Evolutionary conservation across 148 eudicot genomes (phyloP).

Genomic region (Spergularia marina): DNA sequence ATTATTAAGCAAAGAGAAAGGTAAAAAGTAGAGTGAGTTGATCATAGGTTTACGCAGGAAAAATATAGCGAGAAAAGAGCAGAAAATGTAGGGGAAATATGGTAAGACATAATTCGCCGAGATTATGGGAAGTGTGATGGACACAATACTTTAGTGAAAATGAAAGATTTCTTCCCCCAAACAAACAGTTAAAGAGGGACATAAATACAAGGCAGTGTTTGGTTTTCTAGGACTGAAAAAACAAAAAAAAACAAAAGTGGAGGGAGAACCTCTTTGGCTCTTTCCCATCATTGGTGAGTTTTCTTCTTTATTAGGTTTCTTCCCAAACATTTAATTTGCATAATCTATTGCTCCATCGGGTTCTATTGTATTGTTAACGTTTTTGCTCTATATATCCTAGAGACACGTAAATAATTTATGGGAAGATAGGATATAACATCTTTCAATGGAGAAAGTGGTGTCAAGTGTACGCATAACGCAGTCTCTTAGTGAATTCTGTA

Average conservation of each 20-base stretch:
- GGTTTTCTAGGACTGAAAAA: neutral
- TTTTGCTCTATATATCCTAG: too few relatives aligned
- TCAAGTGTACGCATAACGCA: too few relatives aligned
- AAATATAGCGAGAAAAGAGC: neutral
- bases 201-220: slow-evolving; percentile 3
- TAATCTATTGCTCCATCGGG: too few relatives aligned
- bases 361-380: too few relatives aligned
- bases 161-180: neutral
- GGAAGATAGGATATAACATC: too few relatives aligned
- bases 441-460: too few relatives aligned
- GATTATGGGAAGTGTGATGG: slow-evolving; percentile 10
- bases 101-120: neutral
- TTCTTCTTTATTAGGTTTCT: too few relatives aligned
- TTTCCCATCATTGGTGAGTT: too few relatives aligned
- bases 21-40: slow-evolving; percentile 14
- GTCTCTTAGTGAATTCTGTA: too few relatives aligned
- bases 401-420: too few relatives aligned
- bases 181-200: slow-evolving; percentile 10
- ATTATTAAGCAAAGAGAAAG: slow-evolving; percentile 28
- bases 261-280: too few relatives aligned
- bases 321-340: too few relatives aligned
- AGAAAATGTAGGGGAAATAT: slow-evolving; percentile 7
- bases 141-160: neutral
- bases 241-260: neutral
- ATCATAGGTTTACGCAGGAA: neutral